Evolutionary conservation across 352 stramenopile genomes (phyloP).

Genomic region (Peronospora belbahrii): DNA sequence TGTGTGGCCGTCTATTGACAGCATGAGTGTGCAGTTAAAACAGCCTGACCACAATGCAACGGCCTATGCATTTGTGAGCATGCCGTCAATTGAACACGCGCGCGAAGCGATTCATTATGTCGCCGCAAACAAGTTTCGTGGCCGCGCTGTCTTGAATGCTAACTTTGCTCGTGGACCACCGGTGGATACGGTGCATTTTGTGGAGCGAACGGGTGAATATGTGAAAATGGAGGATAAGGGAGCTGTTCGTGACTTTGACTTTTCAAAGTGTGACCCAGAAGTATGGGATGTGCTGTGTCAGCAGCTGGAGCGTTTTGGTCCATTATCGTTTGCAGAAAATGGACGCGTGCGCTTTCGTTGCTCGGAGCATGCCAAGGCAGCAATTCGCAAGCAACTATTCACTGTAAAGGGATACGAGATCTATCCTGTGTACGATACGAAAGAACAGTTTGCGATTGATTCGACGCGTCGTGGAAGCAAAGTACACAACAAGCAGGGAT

Average conservation of each 20-base stretch:
- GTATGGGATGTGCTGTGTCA: conserved; percentile 47
- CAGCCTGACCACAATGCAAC: conserved; percentile 27
- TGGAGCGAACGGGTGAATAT: conserved; percentile 33
- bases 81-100: conserved; percentile 44
- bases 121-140: conserved; percentile 29
- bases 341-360: conserved; percentile 50
- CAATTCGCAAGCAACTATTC: conserved; percentile 42
- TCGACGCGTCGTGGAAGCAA: conserved; percentile 26
- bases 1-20: conserved; percentile 41
- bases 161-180: conserved; percentile 68
- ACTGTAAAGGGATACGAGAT: conserved; percentile 44
- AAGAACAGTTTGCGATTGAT: conserved; percentile 53
- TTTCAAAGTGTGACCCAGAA: conserved; percentile 27
- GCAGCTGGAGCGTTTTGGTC: conserved; percentile 39
- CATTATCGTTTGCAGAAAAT: conserved; percentile 29
- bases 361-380: conserved; percentile 48
- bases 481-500: conserved; percentile 28
- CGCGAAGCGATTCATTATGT: conserved; percentile 49
- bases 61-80: conserved; percentile 61
- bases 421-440: conserved; percentile 58
- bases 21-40: conserved; percentile 53
- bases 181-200: conserved; percentile 56
- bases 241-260: conserved; percentile 41
- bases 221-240: conserved; percentile 31
- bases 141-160: conserved; percentile 36